These are phyloP conservation scores for Setaria italica DNA, from an alignment of 202 grass and related monocot genomes.

Conservation along the genomic window DNA sequence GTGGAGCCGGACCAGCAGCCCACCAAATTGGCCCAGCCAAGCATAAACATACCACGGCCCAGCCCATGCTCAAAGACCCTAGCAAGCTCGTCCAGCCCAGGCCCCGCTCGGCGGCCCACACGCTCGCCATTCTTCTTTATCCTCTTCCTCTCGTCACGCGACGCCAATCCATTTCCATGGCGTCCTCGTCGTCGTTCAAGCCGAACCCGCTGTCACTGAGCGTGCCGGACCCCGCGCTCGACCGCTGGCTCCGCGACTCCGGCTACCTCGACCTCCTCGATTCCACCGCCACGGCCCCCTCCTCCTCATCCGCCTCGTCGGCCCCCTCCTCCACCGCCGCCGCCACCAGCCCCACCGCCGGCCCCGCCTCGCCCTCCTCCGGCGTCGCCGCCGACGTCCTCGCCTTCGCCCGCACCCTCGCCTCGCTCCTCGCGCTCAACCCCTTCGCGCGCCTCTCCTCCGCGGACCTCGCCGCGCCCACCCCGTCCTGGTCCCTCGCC, in stretches of 20 bases:
- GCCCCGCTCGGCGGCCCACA: no score
- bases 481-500: conserved; percentile 82
- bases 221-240: conserved; percentile 77
- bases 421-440: conserved; percentile 84
- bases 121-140: no score
- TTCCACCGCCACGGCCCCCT: conserved; percentile 36
- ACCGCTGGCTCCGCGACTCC: conserved; percentile 92
- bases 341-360: conserved; percentile 1
- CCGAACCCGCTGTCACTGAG: conserved; percentile 82
- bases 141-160: not conserved
- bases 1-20: no score
- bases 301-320: conserved; percentile 29
- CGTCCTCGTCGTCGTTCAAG: conserved; percentile 55
- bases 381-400: conserved; percentile 42
- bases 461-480: conserved; percentile 66
- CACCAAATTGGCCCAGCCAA: no score
- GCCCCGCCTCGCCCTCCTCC: conserved; percentile 33
- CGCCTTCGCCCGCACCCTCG: conserved; percentile 67
- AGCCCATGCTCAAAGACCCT: no score
- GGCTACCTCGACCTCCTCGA: conserved; percentile 92
- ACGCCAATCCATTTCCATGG: not conserved
- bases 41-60: no score
- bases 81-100: no score
- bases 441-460: conserved; percentile 69
- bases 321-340: conserved; percentile 31